phyloP scores from a whole-genome alignment of 2,329 filamentous ascomycete species.

The Acephala macrosclerotiorum region DNA sequence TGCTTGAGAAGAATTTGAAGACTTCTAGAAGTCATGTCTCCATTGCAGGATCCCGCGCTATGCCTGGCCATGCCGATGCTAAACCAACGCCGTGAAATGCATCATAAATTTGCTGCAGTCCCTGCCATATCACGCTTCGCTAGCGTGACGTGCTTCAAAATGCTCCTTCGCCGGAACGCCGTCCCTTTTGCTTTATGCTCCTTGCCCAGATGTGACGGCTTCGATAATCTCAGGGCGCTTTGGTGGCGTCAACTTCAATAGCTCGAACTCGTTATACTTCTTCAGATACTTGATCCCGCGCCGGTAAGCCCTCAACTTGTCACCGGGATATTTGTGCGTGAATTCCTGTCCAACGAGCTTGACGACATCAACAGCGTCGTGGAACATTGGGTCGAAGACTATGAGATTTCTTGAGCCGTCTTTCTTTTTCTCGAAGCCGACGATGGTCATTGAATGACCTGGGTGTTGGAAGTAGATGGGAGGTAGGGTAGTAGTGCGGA shows the following conservation, averaged over 20 bases:
- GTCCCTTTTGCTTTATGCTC: not conserved
- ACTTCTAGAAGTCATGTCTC: not conserved
- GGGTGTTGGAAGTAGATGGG: constrained; percentile 92
- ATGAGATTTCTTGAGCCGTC: constrained; percentile 74
- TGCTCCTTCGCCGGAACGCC: not conserved
- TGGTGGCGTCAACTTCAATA: constrained; percentile 60
- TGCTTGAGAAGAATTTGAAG: not conserved
- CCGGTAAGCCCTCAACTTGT: constrained; percentile 76
- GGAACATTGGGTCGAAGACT: constrained; percentile 88
- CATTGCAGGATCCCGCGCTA: not conserved
- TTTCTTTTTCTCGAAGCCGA: constrained; percentile 77
- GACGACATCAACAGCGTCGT: constrained; percentile 69
- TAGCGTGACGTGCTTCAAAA: not conserved
- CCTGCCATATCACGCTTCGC: not conserved
- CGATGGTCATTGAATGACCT: constrained; percentile 90
- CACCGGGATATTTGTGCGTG: constrained; percentile 54
- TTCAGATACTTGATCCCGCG: constrained; percentile 71
- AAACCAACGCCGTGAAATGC: constrained; percentile 6
- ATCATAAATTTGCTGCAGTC: not conserved
- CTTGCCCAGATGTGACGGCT: not conserved
- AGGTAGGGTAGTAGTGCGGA: constrained; percentile 75
- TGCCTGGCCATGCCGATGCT: not conserved
- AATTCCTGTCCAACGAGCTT: constrained; percentile 61
- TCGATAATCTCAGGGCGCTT: not conserved
- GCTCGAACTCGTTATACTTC: constrained; percentile 80